Conservation (phyloP, 116 monocot species). For the Zostera marina region DNA sequence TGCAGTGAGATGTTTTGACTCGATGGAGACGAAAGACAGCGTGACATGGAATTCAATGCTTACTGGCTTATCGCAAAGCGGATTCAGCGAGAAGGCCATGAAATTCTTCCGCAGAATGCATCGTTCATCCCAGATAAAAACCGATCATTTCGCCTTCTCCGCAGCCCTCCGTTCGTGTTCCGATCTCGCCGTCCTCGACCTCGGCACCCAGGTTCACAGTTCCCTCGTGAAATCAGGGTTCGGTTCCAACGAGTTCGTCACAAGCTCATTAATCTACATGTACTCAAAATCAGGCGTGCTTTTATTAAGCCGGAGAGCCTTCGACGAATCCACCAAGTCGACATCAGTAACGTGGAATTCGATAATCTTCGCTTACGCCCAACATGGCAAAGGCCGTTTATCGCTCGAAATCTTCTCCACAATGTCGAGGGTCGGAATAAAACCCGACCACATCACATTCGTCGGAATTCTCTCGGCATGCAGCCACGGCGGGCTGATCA, state of each 20-base stretch:
- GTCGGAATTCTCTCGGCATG: slow-evolving; percentile 58
- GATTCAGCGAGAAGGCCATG: slow-evolving; percentile 39
- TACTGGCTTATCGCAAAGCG: slow-evolving; percentile 54
- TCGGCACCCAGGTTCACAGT: slow-evolving; percentile 47
- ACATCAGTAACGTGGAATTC: slow-evolving; percentile 54
- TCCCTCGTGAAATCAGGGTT: slow-evolving; percentile 27
- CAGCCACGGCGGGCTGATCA: slow-evolving; percentile 59
- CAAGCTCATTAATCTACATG: slow-evolving; percentile 57
- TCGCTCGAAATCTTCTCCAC: slow-evolving; percentile 31
- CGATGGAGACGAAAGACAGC: slow-evolving; percentile 30
- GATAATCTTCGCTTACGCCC: slow-evolving; percentile 54
- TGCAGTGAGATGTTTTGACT: slow-evolving; percentile 41
- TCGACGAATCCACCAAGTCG: slow-evolving; percentile 31
- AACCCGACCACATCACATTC: slow-evolving; percentile 65
- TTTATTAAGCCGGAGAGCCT: slow-evolving; percentile 33
- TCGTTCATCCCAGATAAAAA: slow-evolving; percentile 2
- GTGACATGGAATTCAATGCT: slow-evolving; percentile 68
- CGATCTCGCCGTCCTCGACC: slow-evolving; percentile 50
- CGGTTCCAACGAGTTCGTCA: slow-evolving; percentile 41
- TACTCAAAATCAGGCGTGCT: slow-evolving; percentile 63
- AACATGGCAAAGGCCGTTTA: slow-evolving; percentile 41
- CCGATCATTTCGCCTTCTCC: slow-evolving; percentile 57
- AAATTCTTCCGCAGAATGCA: slow-evolving; percentile 50
- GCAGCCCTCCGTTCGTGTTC: slow-evolving; percentile 52
- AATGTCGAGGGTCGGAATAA: slow-evolving; percentile 32